phyloP scores from a whole-genome alignment of 169 alveolate species.

The Plasmodium gonderi region DNA sequence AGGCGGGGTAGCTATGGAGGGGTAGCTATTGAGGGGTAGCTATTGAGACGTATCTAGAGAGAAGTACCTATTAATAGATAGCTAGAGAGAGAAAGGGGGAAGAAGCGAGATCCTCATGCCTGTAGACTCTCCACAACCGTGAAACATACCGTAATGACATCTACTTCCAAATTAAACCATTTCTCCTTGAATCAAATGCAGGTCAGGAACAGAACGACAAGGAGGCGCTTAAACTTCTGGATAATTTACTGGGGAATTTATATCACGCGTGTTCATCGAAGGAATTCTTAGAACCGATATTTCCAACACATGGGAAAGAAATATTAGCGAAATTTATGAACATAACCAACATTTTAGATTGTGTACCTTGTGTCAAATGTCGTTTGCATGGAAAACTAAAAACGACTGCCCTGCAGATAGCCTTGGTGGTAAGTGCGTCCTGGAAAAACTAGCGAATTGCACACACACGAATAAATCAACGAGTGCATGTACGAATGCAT shows the following conservation, averaged over 20 bases:
- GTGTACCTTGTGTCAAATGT: constrained; percentile 94
- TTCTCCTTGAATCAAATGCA: not conserved
- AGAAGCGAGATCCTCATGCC: no score
- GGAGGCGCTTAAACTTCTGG: constrained; percentile 20
- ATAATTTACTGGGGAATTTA: constrained; percentile 10
- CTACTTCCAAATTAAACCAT: no score
- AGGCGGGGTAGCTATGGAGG: no score
- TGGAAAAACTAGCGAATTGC: not conserved
- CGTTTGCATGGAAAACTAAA: constrained; percentile 93
- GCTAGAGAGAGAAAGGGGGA: no score
- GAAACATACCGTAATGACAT: not conserved
- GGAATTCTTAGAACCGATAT: constrained; percentile 49
- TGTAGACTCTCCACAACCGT: no score
- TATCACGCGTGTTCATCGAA: constrained; percentile 39
- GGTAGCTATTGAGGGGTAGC: no score
- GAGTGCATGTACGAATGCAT: not conserved
- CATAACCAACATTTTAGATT: constrained; percentile 67
- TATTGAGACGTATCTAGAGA: no score
- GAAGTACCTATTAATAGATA: no score
- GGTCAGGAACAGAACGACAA: constrained; percentile 40
- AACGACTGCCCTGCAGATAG: constrained; percentile 91
- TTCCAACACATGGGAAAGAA: constrained; percentile 52
- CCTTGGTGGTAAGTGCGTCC: constrained; percentile 80
- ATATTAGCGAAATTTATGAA: constrained; percentile 62
- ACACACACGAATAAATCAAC: not conserved